Percentiles rank a stretch among this genome's conserved stretches.
phyloP scores from a whole-genome alignment of 2,329 filamentous ascomycete species.

The Talaromyces islandicus region DNA sequence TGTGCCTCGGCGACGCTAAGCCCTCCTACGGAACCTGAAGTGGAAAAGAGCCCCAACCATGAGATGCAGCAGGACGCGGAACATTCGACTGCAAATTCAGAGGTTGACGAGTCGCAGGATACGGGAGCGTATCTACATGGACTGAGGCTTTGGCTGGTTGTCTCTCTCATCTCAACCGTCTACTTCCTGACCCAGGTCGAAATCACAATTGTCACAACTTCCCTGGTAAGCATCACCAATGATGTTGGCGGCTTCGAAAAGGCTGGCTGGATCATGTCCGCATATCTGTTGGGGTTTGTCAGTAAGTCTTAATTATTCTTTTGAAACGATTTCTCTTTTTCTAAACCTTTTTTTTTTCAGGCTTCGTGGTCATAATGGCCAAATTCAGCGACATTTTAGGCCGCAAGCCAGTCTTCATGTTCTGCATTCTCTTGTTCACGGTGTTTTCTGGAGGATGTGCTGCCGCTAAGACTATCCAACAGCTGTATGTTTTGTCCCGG shows the following conservation, averaged over 20 bases:
- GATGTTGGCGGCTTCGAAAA: slow-evolving; percentile 25
- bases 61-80: too few species aligned
- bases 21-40: too few species aligned
- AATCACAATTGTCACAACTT: slow-evolving; percentile 29
- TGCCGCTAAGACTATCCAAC: slow-evolving; percentile 21
- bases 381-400: slow-evolving; percentile 29
- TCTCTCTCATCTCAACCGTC: too few species aligned
- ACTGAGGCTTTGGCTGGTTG: too few species aligned
- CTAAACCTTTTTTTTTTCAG: slow-evolving; percentile 4
- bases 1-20: too few species aligned
- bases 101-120: too few species aligned
- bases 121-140: too few species aligned
- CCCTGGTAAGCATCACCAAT: slow-evolving; percentile 28
- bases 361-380: slow-evolving; percentile 26
- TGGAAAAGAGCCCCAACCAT: too few species aligned
- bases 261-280: slow-evolving; percentile 30
- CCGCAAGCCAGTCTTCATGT: slow-evolving; percentile 18
- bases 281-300: slow-evolving; percentile 28
- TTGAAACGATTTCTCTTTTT: background rate
- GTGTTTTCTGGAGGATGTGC: slow-evolving; percentile 27
- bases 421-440: slow-evolving; percentile 21
- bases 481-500: slow-evolving; percentile 17
- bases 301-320: slow-evolving; percentile 15
- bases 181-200: slow-evolving; percentile 27
- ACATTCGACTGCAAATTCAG: too few species aligned